These are phyloP conservation scores for Rosa lucieae DNA, from an alignment of 306 rosid genomes.

Conservation along the genomic window DNA sequence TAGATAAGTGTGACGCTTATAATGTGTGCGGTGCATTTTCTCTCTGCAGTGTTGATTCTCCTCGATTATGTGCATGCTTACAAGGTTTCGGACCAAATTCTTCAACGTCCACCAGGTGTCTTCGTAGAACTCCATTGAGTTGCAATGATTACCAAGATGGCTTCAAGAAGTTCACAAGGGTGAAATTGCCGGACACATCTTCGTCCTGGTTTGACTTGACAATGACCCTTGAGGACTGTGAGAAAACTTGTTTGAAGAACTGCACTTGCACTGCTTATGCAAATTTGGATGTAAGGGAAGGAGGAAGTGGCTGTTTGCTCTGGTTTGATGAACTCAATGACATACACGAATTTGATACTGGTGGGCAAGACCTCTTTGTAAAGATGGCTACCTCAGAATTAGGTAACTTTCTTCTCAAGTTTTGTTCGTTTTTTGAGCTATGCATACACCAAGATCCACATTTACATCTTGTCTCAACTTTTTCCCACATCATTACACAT, in stretches of 20 bases:
- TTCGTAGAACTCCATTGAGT: constrained; percentile 17
- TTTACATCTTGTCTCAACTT: neutral
- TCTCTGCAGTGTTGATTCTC: constrained; percentile 23
- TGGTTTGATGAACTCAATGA: constrained; percentile 53
- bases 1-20: constrained; percentile 44
- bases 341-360: constrained; percentile 23
- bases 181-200: constrained; percentile 46
- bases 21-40: constrained; percentile 40
- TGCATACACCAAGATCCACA: neutral
- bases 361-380: constrained; percentile 35
- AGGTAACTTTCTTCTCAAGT: constrained; percentile 15
- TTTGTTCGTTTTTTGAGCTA: neutral
- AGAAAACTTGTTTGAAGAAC: constrained; percentile 33
- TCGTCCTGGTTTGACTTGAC: constrained; percentile 36
- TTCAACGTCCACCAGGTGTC: constrained; percentile 39
- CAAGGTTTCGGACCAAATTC: constrained; percentile 41
- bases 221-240: constrained; percentile 45
- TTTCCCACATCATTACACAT: neutral
- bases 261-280: constrained; percentile 56
- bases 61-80: constrained; percentile 47
- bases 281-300: constrained; percentile 36
- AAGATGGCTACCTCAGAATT: constrained; percentile 26
- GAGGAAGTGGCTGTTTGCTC: constrained; percentile 53
- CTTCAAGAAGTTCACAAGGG: constrained; percentile 25
- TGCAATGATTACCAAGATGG: constrained; percentile 32